Percentiles rank a stretch among this genome's conserved stretches.
phyloP scores from a whole-genome alignment of 257 asterid species.

The Linderniella brevidens region DNA sequence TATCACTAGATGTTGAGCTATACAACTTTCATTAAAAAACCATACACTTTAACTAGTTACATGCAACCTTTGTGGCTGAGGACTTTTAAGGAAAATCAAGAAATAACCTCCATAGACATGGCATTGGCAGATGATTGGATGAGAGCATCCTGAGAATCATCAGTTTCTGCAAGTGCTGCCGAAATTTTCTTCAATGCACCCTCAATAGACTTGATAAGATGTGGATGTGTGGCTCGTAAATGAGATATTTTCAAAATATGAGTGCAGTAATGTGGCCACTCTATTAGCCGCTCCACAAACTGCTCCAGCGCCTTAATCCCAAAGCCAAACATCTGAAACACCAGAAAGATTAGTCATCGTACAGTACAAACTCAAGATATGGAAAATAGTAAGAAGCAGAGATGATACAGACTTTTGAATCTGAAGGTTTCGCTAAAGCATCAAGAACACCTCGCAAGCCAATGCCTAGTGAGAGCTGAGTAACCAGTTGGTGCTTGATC shows the following conservation, averaged over 20 bases:
- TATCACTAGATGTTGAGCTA: too few species aligned
- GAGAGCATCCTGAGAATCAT: slow-evolving; percentile 29
- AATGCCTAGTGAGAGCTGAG: slow-evolving; percentile 77
- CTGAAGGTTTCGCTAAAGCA: slow-evolving; percentile 84
- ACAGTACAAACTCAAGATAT: not conserved
- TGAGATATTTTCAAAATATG: slow-evolving; percentile 91
- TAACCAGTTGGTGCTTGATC: slow-evolving; percentile 90
- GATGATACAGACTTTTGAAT: slow-evolving; percentile 52
- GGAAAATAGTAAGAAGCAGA: not conserved
- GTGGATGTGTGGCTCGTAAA: slow-evolving; percentile 57
- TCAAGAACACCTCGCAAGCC: slow-evolving; percentile 90
- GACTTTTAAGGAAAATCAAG: too few species aligned
- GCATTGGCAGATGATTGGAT: too few species aligned
- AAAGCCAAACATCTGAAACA: slow-evolving; percentile 76
- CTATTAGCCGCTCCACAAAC: slow-evolving; percentile 79
- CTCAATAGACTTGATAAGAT: slow-evolving; percentile 58
- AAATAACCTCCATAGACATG: too few species aligned
- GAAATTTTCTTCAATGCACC: slow-evolving; percentile 53
- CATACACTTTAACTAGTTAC: too few species aligned
- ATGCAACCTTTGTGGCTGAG: too few species aligned
- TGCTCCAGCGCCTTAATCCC: slow-evolving; percentile 90
- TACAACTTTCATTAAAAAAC: too few species aligned
- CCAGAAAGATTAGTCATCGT: not conserved
- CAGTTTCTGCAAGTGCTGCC: slow-evolving; percentile 54
- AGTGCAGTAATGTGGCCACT: slow-evolving; percentile 98